Base-by-base conservation (phyloP, 2,329 filamentous ascomycete species). In the Seiridium cupressi region DNA sequence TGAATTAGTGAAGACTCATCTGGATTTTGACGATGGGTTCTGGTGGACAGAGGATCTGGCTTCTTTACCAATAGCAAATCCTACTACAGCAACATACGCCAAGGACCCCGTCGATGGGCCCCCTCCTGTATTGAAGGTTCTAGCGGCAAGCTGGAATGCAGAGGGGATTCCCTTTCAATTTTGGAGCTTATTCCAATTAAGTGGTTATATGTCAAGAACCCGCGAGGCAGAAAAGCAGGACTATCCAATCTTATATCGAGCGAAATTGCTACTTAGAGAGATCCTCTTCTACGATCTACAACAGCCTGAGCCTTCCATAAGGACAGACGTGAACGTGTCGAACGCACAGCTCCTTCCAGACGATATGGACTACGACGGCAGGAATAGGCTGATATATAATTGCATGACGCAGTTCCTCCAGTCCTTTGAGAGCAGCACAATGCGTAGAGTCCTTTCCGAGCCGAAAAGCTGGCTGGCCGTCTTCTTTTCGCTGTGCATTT, bases 401-500 rank as follows among this genome's bases (percentile, higher is more conserved):
- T 83, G 80, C 63, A 79, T 83, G 67, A 70, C 73, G 9, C 76
- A 81, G 53, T 85, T 84, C 60, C 69, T 87, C 31, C 79, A 81
- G 62, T 78, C 80, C 0, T 81, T 86, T 57, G 84, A 86, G 63
- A 72, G 71, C 3, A 74, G 74, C 18, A 76, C 79, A 2, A 69
- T 78, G 59, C 73, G 75, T 32, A 72, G 72, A 38, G 70, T 72
- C n/a, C 69, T 72, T 4, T 68, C 77, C 31, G 74, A 75, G 32
- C 72, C 77, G 7, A 77, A 76, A 63, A 75, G 75, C 58, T 84
- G 82, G 79, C 68, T 85, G 13, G 80, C 84, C 2, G 69, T 79
- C 3, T 84, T 86, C 61, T 73, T 83, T 55, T 80, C 84, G 10
- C 70, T 87, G 18, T 85, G 84, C 68, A 80, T 87, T n/a, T 85